Conservation (phyloP, 306 rosid genomes). For the Malus domestica region ASM211411v1 NC_041795.1:11313501-11314000, state of each 20-base stretch:
- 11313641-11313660: neutral
- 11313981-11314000: neutral
- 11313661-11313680: neutral
- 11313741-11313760: neutral
- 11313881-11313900: neutral
- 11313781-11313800: neutral
- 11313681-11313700: neutral
- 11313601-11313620: too few relatives aligned
- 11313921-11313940: fast-evolving
- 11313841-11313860: neutral
- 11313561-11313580: neutral
- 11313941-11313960: neutral
- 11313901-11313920: neutral
- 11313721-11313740: neutral
- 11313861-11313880: neutral
- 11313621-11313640: neutral
- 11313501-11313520: too few relatives aligned
- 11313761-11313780: neutral
- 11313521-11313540: neutral
- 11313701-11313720: neutral
- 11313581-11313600: too few relatives aligned
- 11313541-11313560: neutral
- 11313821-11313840: neutral
- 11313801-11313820: neutral
- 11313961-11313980: neutral